Evolutionary conservation across 176 grass and related monocot species (phyloP), one percentile per base, ranked within the genome.

Genomic region (Thinopyrum elongatum): DNA sequence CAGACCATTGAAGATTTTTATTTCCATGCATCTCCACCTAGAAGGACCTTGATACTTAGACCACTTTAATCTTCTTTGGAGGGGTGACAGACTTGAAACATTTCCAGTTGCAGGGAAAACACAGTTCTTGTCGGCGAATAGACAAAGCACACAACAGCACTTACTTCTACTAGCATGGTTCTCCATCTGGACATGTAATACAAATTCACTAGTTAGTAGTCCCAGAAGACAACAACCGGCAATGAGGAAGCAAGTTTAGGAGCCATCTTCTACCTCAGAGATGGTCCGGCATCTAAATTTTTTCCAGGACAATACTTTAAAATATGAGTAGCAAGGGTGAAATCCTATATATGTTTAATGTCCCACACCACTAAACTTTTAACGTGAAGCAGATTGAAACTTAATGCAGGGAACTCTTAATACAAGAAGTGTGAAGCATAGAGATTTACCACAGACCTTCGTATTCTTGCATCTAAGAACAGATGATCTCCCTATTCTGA

Each of bases 401-500:
- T 71, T 39, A 26, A 39, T 83, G 47, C 51, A 59, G 66, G 34
- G n/a, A 33, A 72, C 23, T 83, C n/a, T 58, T 39, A 36, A 17
- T 34, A 58, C 39, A 61, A 58, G 7, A 22, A 70, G n/a, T 21
- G n/a, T 72, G 15, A 62, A 22, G 28, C 73, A 81, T 16, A 85
- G 64, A 75, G 22, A 86, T 62, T 12, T 82, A 25, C 3, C 33
- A 21, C 16, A 5, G 36, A 29, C 53, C 38, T 49, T 77, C 47
- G 8, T 77, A 39, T 70, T 77, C 22, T 19, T 86, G 53, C 46
- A 90, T 58, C 22, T 30, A 75, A 28, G 47, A 85, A 59, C 29
- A 76, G 70, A 86, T 78, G 42, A 8, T 64, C 65, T 64, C 39
- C 64, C 63, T 82, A 77, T 51, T 90, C n/a, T 86, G 72, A 86